Base-by-base conservation (phyloP, 441 rosid species). In the Dalechampia spathulata region DNA sequence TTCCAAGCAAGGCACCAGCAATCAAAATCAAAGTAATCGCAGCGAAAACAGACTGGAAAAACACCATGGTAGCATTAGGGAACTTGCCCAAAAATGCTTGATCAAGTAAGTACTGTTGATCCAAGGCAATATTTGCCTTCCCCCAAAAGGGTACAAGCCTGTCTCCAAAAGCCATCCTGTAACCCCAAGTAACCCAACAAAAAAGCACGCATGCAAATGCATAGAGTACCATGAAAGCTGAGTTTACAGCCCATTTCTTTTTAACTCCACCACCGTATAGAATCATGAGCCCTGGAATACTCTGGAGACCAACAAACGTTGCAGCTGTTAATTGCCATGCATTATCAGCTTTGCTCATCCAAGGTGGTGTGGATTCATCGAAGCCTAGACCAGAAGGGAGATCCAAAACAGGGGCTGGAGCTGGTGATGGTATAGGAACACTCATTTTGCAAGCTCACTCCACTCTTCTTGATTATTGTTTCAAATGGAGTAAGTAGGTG, bases 321-420 rank as follows among this genome's bases (percentile, higher is more conserved):
- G 86, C 86, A 1, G 86, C 79, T 0, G 67, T 73, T 55, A 80
- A 76, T 49, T 80, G 86, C 86, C 86, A 80, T 16, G 79, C 76
- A 32, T 80, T 80, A 61, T 80, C 86, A 11, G 66, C 83, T 65
- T 78, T 78, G 81, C 32, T 80, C 79, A 80, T 57, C 83, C 83
- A 80, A 2, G 12, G 41, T 0, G 86, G 86, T 39, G 68, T 78
- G 19, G 74, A 62, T 1, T 51, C 57, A 6, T 69, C 61, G 0
- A 75, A 67, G 2, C 7, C 12, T 10, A 80, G 60, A 43, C 69
- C 71, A 0, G n/a, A 0, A 2, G 81, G 84, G 30, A 71, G 67
- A 25, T n/a, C 19, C 53, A 53, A 41, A 3, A 30, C 0, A 4
- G 40, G 34, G 53, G 56, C 11, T 36, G 70, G 64, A 15, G 64